These are phyloP conservation scores for Venturia carpophila DNA, from an alignment of 2,329 filamentous ascomycete species.

Conservation along the genomic window DNA sequence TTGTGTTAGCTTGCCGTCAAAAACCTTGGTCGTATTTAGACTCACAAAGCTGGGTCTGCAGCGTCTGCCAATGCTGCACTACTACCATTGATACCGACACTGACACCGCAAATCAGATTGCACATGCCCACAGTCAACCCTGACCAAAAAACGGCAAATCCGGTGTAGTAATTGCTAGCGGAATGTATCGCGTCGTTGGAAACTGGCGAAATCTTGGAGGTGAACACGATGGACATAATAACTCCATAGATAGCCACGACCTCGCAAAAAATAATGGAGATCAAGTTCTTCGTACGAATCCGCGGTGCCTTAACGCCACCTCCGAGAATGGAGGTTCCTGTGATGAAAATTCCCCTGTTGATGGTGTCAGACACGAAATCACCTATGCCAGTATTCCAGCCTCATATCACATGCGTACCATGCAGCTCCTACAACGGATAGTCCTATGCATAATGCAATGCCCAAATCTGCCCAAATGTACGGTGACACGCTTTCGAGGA, in stretches of 20 bases:
- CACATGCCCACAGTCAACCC: slow-evolving; percentile 91
- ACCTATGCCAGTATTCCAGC: background rate
- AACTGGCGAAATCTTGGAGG: slow-evolving; percentile 69
- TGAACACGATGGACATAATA: slow-evolving; percentile 99
- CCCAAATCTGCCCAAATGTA: slow-evolving; percentile 89
- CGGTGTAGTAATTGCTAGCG: slow-evolving; percentile 81
- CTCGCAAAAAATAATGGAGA: slow-evolving; percentile 99
- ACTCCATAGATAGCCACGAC: slow-evolving; percentile 99
- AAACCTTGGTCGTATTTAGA: slow-evolving; percentile 21
- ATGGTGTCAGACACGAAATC: slow-evolving; percentile 17
- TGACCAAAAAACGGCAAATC: slow-evolving; percentile 92
- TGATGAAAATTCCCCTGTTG: slow-evolving; percentile 94
- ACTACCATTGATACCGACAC: slow-evolving; percentile 96
- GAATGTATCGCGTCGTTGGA: slow-evolving; percentile 59
- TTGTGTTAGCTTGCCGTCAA: slow-evolving; percentile 19
- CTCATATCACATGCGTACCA: slow-evolving; percentile 54
- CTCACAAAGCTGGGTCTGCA: slow-evolving; percentile 80
- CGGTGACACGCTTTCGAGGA: slow-evolving; percentile 88
- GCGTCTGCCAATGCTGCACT: slow-evolving; percentile 94
- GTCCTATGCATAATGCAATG: slow-evolving; percentile 87
- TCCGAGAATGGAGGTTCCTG: slow-evolving; percentile 92
- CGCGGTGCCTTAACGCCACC: slow-evolving; percentile 93
- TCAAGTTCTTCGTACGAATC: slow-evolving; percentile 98
- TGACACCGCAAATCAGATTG: slow-evolving; percentile 92
- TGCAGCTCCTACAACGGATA: slow-evolving; percentile 94